Conservation (phyloP, 2,329 filamentous ascomycete species). For the Cytospora chrysosperma region DNA sequence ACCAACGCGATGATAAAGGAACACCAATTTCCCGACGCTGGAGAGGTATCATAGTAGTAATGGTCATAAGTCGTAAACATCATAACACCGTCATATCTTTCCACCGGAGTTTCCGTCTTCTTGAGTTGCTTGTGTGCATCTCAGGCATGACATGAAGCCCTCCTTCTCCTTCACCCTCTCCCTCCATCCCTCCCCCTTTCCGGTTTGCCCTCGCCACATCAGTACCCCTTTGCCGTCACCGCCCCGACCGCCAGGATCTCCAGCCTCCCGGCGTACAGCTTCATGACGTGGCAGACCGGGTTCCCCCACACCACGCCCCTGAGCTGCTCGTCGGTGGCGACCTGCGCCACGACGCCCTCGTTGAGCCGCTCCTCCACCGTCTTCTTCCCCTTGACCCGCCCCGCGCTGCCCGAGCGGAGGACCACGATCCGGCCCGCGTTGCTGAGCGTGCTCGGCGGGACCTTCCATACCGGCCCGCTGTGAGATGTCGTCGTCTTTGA, state of each 20-base stretch:
- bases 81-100: not conserved
- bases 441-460: slow-evolving; percentile 65
- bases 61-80: slow-evolving; percentile 10
- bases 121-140: not conserved
- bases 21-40: slow-evolving; percentile 1
- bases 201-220: not conserved
- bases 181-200: not conserved
- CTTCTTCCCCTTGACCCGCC: slow-evolving; percentile 42
- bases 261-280: slow-evolving; percentile 69
- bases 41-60: slow-evolving; percentile 14
- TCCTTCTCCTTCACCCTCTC: not conserved
- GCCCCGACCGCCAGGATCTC: slow-evolving; percentile 70
- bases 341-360: slow-evolving; percentile 66
- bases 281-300: slow-evolving; percentile 78
- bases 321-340: slow-evolving; percentile 66
- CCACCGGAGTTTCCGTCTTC: too few species aligned
- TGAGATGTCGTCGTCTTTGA: slow-evolving; percentile 22
- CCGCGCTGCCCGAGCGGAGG: slow-evolving; percentile 52
- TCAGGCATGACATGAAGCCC: not conserved
- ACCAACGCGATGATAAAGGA: not conserved
- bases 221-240: slow-evolving; percentile 48
- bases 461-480: slow-evolving; percentile 55
- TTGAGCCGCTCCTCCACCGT: slow-evolving; percentile 50
- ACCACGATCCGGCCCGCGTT: slow-evolving; percentile 70
- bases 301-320: slow-evolving; percentile 77